Evolutionary conservation across 2,329 filamentous ascomycete species (phyloP).

Genomic region (Aspergillus awamori): DNA sequence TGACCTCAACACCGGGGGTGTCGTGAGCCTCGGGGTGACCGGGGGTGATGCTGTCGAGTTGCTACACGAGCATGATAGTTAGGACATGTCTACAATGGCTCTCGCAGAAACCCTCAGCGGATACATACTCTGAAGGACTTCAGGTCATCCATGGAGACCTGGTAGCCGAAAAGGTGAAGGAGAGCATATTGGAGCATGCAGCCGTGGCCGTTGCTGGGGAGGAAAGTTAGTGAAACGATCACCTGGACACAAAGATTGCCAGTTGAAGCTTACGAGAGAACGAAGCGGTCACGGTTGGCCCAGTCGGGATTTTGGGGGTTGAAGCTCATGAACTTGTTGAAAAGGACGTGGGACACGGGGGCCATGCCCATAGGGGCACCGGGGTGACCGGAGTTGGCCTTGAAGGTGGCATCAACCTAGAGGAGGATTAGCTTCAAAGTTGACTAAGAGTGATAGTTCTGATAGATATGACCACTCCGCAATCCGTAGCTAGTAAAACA

Average conservation of each 20-base stretch:
- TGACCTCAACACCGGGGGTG: constrained; percentile 95
- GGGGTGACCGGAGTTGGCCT: constrained; percentile 97
- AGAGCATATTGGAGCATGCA: constrained; percentile 99
- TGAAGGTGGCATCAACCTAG: constrained; percentile 94
- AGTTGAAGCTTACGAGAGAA: constrained; percentile 81
- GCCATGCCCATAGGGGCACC: constrained; percentile 98
- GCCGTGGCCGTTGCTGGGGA: constrained; percentile 85
- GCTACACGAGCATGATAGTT: constrained; percentile 43
- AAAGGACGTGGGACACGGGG: constrained; percentile 92
- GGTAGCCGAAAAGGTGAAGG: constrained; percentile 94
- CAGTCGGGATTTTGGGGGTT: constrained; percentile 99
- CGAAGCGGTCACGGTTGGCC: constrained; percentile 97
- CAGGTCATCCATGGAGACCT: constrained; percentile 81
- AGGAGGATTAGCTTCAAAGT: constrained; percentile 18
- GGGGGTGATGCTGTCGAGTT: constrained; percentile 80
- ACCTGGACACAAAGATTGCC: neutral
- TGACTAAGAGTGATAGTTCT: neutral
- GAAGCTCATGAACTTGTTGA: constrained; percentile 99
- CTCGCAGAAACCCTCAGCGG: neutral
- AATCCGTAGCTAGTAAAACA: neutral
- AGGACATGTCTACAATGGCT: neutral
- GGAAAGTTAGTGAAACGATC: constrained; percentile 16
- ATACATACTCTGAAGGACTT: constrained; percentile 90
- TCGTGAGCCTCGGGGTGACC: constrained; percentile 97
- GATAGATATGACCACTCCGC: neutral